phyloP scores from a whole-genome alignment of 495 filamentous ascomycete species.

The Aspergillus bertholletiae region DNA sequence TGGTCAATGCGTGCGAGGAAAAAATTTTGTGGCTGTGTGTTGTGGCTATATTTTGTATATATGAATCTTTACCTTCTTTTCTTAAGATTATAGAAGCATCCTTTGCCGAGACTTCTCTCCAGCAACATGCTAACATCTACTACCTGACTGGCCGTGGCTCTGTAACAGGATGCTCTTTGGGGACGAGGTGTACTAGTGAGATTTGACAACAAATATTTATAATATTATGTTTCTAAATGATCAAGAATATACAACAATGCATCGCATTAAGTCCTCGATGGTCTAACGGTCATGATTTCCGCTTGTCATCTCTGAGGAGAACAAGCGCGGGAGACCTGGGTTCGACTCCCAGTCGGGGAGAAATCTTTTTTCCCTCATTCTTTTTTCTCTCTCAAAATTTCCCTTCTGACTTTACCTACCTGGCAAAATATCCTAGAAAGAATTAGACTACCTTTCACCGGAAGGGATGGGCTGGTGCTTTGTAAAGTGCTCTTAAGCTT shows the following conservation, averaged over 20 bases:
- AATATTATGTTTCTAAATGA: not conserved
- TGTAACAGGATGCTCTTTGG: not conserved
- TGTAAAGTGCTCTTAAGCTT: too few species aligned
- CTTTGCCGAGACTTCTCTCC: not conserved
- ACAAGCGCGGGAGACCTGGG: conserved; percentile 1
- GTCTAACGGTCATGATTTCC: conserved; percentile 45
- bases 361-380: too few species aligned
- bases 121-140: not conserved
- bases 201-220: not conserved
- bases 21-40: too few species aligned
- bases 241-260: not conserved
- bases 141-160: not conserved
- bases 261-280: conserved; percentile 20
- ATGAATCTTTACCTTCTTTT: conserved; percentile 10
- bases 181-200: too few species aligned
- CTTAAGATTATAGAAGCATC: conserved; percentile 18
- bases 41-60: conserved; percentile 19
- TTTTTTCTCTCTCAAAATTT: too few species aligned
- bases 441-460: too few species aligned
- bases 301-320: conserved; percentile 26
- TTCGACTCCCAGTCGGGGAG: conserved; percentile 1
- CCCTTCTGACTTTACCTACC: too few species aligned
- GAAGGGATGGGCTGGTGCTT: too few species aligned
- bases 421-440: too few species aligned
- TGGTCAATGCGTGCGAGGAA: conserved; percentile 1